These are phyloP conservation scores for Cardamine chenopodiifolia DNA, from an alignment of 345 rosid species.

Conservation along the genomic window DNA sequence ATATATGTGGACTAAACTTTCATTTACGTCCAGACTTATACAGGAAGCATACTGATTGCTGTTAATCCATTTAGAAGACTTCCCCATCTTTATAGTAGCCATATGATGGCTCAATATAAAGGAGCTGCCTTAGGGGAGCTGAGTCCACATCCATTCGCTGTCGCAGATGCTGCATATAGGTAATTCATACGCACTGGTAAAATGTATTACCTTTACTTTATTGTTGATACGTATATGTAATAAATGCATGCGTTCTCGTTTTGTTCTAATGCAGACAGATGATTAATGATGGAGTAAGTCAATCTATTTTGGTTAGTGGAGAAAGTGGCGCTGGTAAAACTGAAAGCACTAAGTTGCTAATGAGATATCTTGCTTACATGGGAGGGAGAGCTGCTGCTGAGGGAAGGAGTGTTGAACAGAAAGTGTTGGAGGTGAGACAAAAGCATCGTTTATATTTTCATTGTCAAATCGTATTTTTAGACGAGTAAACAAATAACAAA, in stretches of 20 bases:
- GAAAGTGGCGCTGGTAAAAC: constrained; percentile 99
- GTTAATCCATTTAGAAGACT: constrained; percentile 93
- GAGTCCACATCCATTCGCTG: constrained; percentile 97
- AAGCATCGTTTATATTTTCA: neutral
- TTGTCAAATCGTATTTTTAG: constrained; percentile 19
- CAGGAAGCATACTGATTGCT: constrained; percentile 93
- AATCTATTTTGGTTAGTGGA: constrained; percentile 96
- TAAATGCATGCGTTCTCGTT: neutral
- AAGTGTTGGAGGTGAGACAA: constrained; percentile 87
- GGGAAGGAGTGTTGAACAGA: constrained; percentile 95
- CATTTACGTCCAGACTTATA: constrained; percentile 71
- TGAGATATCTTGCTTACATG: constrained; percentile 99
- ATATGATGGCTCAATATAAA: constrained; percentile 98
- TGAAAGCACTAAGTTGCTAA: constrained; percentile 93
- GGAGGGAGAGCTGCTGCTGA: constrained; percentile 97
- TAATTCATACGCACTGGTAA: constrained; percentile 33
- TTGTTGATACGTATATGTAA: constrained; percentile 1
- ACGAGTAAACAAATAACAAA: constrained; percentile 7
- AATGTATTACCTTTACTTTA: neutral
- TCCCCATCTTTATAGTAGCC: constrained; percentile 91
- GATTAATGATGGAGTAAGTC: constrained; percentile 91
- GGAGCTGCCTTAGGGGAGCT: constrained; percentile 94
- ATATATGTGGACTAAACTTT: constrained; percentile 19
- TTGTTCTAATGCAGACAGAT: constrained; percentile 61
- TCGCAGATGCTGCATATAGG: constrained; percentile 99